phyloP scores from a whole-genome alignment of 1,284 basidiomycete genomes.

The Pseudozyma flocculosa region DNA sequence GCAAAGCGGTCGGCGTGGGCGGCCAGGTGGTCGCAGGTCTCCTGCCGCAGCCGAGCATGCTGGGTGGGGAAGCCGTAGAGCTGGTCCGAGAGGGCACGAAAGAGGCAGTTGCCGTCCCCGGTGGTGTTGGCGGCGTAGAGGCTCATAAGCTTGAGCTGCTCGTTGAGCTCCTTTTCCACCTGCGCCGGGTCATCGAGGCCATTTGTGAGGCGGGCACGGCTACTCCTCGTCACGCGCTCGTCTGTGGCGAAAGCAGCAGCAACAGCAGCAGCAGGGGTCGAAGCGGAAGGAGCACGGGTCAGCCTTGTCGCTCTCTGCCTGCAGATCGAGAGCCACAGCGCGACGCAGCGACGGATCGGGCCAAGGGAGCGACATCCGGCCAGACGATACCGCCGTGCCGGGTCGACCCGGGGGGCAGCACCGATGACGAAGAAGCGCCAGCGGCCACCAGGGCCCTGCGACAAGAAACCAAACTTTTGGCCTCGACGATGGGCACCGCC shows the following conservation, averaged over 20 bases:
- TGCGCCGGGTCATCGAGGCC: conserved; percentile 50
- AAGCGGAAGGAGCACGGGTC: too few relatives aligned
- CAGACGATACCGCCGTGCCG: too few relatives aligned
- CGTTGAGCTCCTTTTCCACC: conserved; percentile 44
- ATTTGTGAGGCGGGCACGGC: conserved; percentile 28
- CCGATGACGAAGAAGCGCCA: too few relatives aligned
- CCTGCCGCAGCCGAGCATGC: conserved; percentile 70
- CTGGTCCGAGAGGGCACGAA: conserved; percentile 62
- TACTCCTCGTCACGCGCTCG: conserved; percentile 36
- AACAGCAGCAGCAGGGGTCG: neutral
- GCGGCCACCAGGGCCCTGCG: too few relatives aligned
- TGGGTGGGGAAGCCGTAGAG: conserved; percentile 73
- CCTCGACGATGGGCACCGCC: too few relatives aligned
- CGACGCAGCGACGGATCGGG: too few relatives aligned
- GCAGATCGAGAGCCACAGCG: too few relatives aligned
- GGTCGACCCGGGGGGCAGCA: too few relatives aligned
- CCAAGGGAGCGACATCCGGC: too few relatives aligned
- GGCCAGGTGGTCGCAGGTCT: conserved; percentile 76
- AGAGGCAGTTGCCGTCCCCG: conserved; percentile 57
- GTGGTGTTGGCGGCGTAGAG: conserved; percentile 55
- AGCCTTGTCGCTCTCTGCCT: too few relatives aligned
- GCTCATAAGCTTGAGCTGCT: conserved; percentile 49
- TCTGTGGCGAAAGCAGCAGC: conserved; percentile 1
- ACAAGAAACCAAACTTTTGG: too few relatives aligned
- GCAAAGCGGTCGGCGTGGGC: conserved; percentile 72